Conservation (phyloP, 2,329 filamentous ascomycete species). For the Botryotinia narcissicola region DNA sequence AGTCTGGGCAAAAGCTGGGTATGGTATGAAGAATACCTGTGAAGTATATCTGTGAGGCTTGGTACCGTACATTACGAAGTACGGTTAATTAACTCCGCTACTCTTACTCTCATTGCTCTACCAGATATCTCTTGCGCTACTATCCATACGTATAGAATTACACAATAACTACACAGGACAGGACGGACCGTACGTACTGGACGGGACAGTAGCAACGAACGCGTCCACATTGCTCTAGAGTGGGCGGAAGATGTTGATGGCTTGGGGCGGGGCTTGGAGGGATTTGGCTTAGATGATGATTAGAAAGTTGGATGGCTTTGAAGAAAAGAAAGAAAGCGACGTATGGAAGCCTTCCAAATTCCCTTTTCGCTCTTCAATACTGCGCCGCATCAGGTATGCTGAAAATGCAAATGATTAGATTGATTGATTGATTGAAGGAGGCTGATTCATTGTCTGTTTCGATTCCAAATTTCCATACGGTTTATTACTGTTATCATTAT, state of each 20-base stretch:
- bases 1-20: neutral
- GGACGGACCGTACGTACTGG: too few relatives aligned
- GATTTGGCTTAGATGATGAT: constrained; percentile 5
- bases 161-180: neutral
- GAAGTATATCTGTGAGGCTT: neutral
- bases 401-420: neutral
- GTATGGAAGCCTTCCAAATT: constrained; percentile 6
- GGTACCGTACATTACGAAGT: neutral
- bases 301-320: constrained; percentile 7
- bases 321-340: neutral
- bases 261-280: constrained; percentile 4
- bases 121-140: neutral
- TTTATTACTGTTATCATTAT: neutral
- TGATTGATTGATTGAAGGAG: neutral
- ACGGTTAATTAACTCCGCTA: neutral
- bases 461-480: neutral
- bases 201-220: neutral
- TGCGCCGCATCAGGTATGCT: constrained; percentile 16
- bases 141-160: neutral
- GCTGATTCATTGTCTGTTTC: neutral
- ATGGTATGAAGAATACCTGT: neutral
- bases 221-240: neutral
- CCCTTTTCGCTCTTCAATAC: neutral
- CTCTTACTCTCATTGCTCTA: neutral
- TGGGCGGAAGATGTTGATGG: constrained; percentile 2